Percentiles rank a stretch among this genome's conserved stretches.
phyloP scores from a whole-genome alignment of 768 basidiomycete genomes.

The Serendipita sp. region DNA sequence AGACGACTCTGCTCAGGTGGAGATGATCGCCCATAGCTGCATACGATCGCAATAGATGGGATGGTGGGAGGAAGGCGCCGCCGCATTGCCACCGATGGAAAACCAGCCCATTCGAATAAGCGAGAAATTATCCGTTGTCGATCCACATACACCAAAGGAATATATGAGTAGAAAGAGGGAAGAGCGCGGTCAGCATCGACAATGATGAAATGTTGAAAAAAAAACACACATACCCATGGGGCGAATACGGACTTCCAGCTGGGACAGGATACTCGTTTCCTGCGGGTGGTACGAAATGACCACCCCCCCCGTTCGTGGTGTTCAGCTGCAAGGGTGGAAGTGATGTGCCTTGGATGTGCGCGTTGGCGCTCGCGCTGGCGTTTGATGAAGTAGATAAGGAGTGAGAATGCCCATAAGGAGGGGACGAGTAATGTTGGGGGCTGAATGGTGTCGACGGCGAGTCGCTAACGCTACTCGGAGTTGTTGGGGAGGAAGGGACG shows the following conservation, averaged over 20 bases:
- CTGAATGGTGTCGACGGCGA: constrained; percentile 5
- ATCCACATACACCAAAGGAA: no score
- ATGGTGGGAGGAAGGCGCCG: not conserved
- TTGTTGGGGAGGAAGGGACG: constrained; percentile 3
- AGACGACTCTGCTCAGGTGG: not conserved
- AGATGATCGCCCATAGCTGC: constrained; percentile 3
- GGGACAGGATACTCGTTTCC: not conserved
- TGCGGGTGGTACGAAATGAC: not conserved
- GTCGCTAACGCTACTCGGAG: constrained; percentile 4
- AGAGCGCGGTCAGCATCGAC: not conserved
- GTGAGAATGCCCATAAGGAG: constrained; percentile 3
- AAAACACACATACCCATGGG: not conserved
- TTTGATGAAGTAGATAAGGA: not conserved
- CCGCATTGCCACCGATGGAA: not conserved
- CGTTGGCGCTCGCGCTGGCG: not conserved
- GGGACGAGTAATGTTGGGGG: not conserved
- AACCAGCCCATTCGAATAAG: no score
- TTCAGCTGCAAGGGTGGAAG: not conserved
- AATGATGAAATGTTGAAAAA: not conserved
- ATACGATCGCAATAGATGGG: not conserved
- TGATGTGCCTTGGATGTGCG: not conserved
- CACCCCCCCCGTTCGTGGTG: not conserved
- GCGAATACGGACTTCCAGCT: not conserved
- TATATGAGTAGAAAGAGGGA: not conserved
- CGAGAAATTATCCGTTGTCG: no score